Conservation (phyloP, 371 early-diverging fungal species). For the Phascolomyces articulosus region DNA sequence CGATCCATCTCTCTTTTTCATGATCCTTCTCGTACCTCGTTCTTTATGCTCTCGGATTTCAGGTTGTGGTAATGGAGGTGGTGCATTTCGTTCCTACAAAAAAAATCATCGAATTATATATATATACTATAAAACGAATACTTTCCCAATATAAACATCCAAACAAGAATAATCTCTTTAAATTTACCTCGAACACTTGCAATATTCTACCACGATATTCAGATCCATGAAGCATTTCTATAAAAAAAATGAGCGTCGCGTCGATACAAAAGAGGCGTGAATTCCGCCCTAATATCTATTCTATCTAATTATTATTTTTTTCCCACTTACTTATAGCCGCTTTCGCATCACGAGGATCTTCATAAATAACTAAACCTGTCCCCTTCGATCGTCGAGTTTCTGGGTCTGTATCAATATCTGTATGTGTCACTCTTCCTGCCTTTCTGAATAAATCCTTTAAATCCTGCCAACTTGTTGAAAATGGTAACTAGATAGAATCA, state of each 20-base stretch:
- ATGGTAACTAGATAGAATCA: slow-evolving; percentile 82
- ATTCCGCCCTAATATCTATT: no score
- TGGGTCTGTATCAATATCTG: slow-evolving; percentile 67
- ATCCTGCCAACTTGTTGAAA: slow-evolving; percentile 76
- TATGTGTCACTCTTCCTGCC: slow-evolving; percentile 65
- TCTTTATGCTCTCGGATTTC: slow-evolving; percentile 8
- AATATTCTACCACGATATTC: slow-evolving; percentile 78
- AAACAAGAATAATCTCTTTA: no score
- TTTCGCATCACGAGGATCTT: slow-evolving; percentile 61
- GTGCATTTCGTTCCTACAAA: slow-evolving; percentile 26
- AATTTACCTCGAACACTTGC: slow-evolving; percentile 80
- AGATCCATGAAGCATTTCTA: slow-evolving; percentile 74
- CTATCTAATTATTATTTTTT: no score
- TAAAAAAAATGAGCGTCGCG: no score
- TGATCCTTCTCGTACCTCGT: no score
- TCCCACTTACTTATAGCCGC: slow-evolving; percentile 68
- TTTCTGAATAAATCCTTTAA: slow-evolving; percentile 77
- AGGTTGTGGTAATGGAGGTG: slow-evolving; percentile 15
- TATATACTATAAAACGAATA: background rate
- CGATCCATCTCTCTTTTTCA: no score
- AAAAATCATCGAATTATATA: no score
- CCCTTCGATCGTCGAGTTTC: slow-evolving; percentile 68
- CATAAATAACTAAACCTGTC: slow-evolving; percentile 72
- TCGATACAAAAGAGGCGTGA: no score
- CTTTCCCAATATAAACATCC: no score